A percentile compares a stretch with the other conserved stretches of the same genome.
phyloP scores from a whole-genome alignment of 179 eudicot species.

The Sideroxylon spinosum region DNA sequence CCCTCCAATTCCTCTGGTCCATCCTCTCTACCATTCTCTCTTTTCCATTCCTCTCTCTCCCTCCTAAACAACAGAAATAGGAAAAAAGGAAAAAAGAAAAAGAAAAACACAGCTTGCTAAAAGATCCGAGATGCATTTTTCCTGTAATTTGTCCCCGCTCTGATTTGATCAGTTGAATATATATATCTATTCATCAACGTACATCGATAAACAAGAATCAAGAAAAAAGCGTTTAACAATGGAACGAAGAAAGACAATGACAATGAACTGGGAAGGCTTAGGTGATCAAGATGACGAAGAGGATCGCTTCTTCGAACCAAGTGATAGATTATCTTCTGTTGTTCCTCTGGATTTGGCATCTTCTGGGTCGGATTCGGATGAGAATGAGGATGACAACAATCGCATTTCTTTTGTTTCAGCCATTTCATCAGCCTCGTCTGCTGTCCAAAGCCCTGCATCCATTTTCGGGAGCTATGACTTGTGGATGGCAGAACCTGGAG shows the following conservation, averaged over 20 bases:
- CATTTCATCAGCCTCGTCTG: conserved; percentile 22
- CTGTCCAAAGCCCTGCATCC: neutral
- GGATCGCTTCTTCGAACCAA: conserved; percentile 68
- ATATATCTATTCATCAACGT: conserved; percentile 20
- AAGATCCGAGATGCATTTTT: neutral
- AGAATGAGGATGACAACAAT: conserved; percentile 54
- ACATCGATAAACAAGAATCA: conserved; percentile 20
- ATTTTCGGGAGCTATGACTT: conserved; percentile 47
- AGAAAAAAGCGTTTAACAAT: conserved; percentile 11
- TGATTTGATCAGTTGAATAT: conserved; percentile 1
- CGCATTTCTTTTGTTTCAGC: conserved; percentile 61
- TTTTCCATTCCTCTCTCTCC: conserved; percentile 34
- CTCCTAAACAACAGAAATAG: conserved; percentile 5
- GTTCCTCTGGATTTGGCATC: conserved; percentile 44
- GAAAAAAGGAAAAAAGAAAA: neutral
- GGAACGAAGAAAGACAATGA: conserved; percentile 46
- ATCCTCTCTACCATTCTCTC: conserved; percentile 32
- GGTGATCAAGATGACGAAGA: conserved; percentile 53
- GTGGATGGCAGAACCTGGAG: conserved; percentile 77
- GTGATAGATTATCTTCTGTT: conserved; percentile 52
- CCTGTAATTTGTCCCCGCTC: neutral
- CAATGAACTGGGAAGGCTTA: conserved; percentile 71
- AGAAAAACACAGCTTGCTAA: neutral
- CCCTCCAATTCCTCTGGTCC: conserved; percentile 18
- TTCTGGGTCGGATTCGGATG: conserved; percentile 50